Conservation (phyloP, 371 early-diverging fungal genomes). For the Mucor plumbeus region DNA sequence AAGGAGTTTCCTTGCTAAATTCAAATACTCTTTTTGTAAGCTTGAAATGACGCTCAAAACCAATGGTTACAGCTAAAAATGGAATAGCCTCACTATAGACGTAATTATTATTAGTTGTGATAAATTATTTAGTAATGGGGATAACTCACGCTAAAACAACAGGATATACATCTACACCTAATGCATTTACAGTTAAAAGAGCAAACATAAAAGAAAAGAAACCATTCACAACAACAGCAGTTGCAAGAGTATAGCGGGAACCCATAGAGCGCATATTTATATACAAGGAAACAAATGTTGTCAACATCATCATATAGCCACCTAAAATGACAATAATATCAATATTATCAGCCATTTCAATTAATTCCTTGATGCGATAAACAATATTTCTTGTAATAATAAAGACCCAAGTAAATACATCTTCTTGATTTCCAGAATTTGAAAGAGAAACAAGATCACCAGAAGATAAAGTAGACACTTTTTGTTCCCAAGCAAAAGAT, state of each 20-base stretch:
- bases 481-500: constrained; percentile 55
- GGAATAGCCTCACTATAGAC: constrained; percentile 82
- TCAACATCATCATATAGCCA: constrained; percentile 86
- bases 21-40: constrained; percentile 84
- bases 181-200: constrained; percentile 65
- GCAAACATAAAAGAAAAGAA: constrained; percentile 84
- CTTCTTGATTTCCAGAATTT: constrained; percentile 25
- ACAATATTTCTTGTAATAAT: constrained; percentile 56
- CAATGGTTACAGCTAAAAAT: constrained; percentile 91
- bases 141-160: constrained; percentile 66
- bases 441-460: constrained; percentile 39
- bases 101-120: background rate
- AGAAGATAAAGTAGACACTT: constrained; percentile 45
- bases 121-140: background rate
- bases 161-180: constrained; percentile 76
- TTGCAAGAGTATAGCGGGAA: constrained; percentile 78
- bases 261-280: constrained; percentile 88
- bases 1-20: constrained; percentile 33
- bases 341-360: constrained; percentile 72
- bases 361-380: constrained; percentile 61
- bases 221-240: constrained; percentile 69
- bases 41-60: constrained; percentile 87
- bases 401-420: constrained; percentile 48
- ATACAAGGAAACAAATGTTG: constrained; percentile 83
- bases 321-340: constrained; percentile 83